These are phyloP conservation scores for Psilocybe mexicana DNA, from an alignment of 1,284 basidiomycete genomes.

Conservation along the genomic window DNA sequence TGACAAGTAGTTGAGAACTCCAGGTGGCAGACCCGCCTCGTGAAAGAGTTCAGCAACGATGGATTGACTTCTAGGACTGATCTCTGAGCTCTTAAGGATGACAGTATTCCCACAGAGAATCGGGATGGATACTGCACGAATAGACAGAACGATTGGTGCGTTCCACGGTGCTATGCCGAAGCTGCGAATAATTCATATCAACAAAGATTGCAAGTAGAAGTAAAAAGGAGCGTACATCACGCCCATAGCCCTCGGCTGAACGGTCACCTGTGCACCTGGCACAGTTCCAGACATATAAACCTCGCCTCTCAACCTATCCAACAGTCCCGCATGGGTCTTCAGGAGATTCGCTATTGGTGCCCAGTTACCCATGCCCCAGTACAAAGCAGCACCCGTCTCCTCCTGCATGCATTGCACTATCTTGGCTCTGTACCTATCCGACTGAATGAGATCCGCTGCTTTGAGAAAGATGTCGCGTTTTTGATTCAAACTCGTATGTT, in stretches of 20 bases:
- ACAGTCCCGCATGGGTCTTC: constrained; percentile 27
- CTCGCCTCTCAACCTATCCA: constrained; percentile 32
- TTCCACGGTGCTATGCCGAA: constrained; percentile 49
- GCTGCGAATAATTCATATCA: constrained; percentile 12
- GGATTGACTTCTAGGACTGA: constrained; percentile 51
- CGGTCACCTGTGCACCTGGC: constrained; percentile 31
- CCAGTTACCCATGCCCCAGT: constrained; percentile 38
- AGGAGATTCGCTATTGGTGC: constrained; percentile 23
- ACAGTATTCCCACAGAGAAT: constrained; percentile 65
- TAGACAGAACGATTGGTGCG: constrained; percentile 43
- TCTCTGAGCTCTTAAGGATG: constrained; percentile 61
- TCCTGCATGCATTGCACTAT: constrained; percentile 31
- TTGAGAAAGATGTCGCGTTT: constrained; percentile 47
- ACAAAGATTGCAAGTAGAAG: not conserved
- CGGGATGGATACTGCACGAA: constrained; percentile 53
- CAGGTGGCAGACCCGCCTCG: constrained; percentile 57
- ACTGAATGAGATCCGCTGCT: constrained; percentile 44
- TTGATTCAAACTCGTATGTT: constrained; percentile 35
- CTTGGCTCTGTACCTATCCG: constrained; percentile 41
- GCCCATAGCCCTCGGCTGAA: constrained; percentile 37
- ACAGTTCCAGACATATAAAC: constrained; percentile 31
- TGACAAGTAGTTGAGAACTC: constrained; percentile 61
- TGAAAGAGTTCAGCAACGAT: constrained; percentile 51
- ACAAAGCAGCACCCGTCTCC: constrained; percentile 40
- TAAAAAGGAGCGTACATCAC: constrained; percentile 33